phyloP scores from a whole-genome alignment of 768 basidiomycete species.

The Amanita jacksonii region DNA sequence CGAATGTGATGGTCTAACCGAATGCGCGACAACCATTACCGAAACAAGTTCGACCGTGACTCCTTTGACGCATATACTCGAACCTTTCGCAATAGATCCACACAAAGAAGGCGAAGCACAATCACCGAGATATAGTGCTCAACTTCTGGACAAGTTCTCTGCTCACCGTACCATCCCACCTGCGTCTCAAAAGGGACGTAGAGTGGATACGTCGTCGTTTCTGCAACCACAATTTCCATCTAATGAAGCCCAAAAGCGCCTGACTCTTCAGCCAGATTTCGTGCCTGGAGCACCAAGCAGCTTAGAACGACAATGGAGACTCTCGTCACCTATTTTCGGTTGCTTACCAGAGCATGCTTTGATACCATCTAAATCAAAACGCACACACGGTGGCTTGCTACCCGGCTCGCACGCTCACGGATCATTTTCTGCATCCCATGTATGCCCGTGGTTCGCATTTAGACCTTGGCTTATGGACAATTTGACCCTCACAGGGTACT shows the following conservation, averaged over 20 bases:
- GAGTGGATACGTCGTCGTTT: not conserved
- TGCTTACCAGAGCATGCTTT: not conserved
- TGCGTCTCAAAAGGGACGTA: too few species aligned
- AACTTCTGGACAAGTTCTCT: too few species aligned
- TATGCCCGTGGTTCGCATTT: not conserved
- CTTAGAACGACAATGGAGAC: not conserved
- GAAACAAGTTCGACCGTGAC: too few species aligned
- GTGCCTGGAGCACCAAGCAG: not conserved
- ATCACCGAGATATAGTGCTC: too few species aligned
- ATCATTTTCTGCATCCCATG: not conserved
- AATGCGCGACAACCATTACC: too few species aligned
- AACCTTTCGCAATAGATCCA: not conserved
- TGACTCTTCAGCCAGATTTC: not conserved
- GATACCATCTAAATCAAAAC: not conserved
- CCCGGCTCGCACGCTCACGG: not conserved
- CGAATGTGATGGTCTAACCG: too few species aligned
- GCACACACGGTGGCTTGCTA: not conserved
- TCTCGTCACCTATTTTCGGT: constrained; percentile 3
- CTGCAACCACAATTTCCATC: not conserved
- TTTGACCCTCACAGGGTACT: not conserved
- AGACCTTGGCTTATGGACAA: not conserved
- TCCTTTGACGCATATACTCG: too few species aligned
- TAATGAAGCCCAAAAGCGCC: not conserved
- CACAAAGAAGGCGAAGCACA: not conserved
- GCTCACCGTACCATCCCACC: too few species aligned